Conservation (phyloP, 2,329 filamentous ascomycete genomes). For the Fusarium vanettenii region DNA sequence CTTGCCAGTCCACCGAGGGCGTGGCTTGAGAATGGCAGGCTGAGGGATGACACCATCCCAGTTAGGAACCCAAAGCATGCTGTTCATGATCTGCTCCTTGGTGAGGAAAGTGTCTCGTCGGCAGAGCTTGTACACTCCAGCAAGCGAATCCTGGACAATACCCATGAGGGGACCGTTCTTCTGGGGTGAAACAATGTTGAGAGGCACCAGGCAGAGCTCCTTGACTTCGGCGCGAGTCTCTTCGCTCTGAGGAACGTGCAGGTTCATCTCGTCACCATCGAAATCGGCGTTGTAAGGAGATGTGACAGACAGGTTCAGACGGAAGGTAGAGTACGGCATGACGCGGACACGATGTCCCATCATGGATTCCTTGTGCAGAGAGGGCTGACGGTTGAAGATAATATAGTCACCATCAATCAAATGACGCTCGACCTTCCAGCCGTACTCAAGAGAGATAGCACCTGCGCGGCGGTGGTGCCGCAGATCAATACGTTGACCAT, state of each 20-base stretch:
- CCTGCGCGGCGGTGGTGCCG: constrained; percentile 91
- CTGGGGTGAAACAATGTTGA: constrained; percentile 98
- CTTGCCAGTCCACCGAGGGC: constrained; percentile 96
- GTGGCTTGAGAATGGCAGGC: constrained; percentile 93
- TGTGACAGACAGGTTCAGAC: constrained; percentile 96
- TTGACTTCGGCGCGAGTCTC: constrained; percentile 95
- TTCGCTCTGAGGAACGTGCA: constrained; percentile 98
- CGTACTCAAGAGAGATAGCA: constrained; percentile 89
- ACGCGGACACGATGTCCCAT: constrained; percentile 98
- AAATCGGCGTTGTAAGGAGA: constrained; percentile 99
- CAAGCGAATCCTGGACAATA: constrained; percentile 98
- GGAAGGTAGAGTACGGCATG: constrained; percentile 99
- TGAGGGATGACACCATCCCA: constrained; percentile 97
- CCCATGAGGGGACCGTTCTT: constrained; percentile 98
- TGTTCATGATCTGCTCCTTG: constrained; percentile 94
- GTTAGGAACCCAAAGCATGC: constrained; percentile 96
- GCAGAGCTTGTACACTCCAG: constrained; percentile 96
- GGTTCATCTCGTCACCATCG: constrained; percentile 99
- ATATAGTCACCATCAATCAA: constrained; percentile 97
- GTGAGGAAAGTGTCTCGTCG: constrained; percentile 91
- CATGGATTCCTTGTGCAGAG: constrained; percentile 99
- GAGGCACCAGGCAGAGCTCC: constrained; percentile 95
- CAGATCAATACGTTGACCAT: constrained; percentile 93
- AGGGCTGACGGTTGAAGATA: constrained; percentile 99
- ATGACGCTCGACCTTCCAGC: constrained; percentile 99